These are phyloP conservation scores for Tilletia setariae DNA, from an alignment of 1,284 basidiomycete genomes.

Conservation along the genomic window DNA sequence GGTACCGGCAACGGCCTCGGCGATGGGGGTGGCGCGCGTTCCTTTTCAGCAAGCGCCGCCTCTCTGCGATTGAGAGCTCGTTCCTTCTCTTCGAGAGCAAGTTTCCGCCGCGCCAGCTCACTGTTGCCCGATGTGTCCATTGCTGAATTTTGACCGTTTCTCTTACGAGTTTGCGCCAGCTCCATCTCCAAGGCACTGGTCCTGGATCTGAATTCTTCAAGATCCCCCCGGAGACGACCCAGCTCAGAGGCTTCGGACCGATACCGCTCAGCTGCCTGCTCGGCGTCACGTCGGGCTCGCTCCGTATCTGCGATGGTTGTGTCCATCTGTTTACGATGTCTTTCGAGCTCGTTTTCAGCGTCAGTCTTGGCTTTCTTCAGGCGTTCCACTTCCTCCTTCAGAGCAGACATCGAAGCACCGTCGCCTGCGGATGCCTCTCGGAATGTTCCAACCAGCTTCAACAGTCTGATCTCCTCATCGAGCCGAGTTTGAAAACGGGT, in stretches of 20 bases:
- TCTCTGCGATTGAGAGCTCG: neutral
- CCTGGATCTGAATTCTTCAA: constrained; percentile 19
- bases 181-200: constrained; percentile 3
- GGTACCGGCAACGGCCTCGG: neutral
- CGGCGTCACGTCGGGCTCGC: constrained; percentile 7
- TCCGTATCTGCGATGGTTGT: neutral
- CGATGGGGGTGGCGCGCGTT: constrained; percentile 24
- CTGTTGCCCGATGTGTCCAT: neutral
- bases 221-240: constrained; percentile 21
- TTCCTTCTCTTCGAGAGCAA: constrained; percentile 23
- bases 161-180: neutral
- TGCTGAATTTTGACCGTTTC: neutral
- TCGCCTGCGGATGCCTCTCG: neutral
- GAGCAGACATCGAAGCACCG: neutral
- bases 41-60: constrained; percentile 18
- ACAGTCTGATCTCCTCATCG: constrained; percentile 1
- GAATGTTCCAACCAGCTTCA: neutral
- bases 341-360: constrained; percentile 1
- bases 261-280: constrained; percentile 12
- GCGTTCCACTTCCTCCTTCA: constrained; percentile 6
- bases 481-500: constrained; percentile 6
- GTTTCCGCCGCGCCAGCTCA: neutral
- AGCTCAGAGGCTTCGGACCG: constrained; percentile 14
- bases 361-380: neutral
- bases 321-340: neutral